Base-by-base conservation (phyloP, 352 stramenopile species). In the Phytophthora podocarpi region DNA sequence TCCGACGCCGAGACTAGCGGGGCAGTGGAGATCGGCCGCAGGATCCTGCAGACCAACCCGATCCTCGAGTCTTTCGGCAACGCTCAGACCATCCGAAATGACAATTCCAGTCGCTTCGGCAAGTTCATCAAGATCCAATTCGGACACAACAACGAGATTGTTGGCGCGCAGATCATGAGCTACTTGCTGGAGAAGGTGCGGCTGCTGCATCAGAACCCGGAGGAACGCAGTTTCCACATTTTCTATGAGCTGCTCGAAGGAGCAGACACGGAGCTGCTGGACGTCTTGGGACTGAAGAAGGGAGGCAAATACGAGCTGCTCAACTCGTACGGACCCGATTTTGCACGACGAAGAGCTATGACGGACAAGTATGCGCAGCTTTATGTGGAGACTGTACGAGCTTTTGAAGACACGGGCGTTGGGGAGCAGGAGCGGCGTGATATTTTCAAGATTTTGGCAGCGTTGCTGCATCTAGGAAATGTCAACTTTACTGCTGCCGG, bases 61-160 rank as follows among this genome's bases (percentile, higher is more conserved):
- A 98, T 99, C 59, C 73, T 99, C 15, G 97, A 99, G 74, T 96
- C 89, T 23, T 99, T 99, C 74, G 97, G 97, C 31, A 99, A 99
- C 63, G 97, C 97, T 1, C 88, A 96, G 57, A 99, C 97, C 3
- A 93, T 98, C 27, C 77, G 96, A 30, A 99, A 99, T 68, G 96
- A 99, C 73, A 99, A 99, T 73, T 97, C 77, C 12, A 95, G 78
- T 76, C 86, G 95, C 39, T 98, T 98, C 70, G 95, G 95, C 52
- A 98, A 98, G 71, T 98, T 97, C 59, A 98, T 98, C 72, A 95
- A 98, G 49, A 91, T 98, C 64, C 82, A 97, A 53, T 98, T 98
- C 53, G 73, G 75, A 32, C 48, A 64, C 2, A 59, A 77, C 11
- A 87, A 90, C 52, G 70, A 90, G 35, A 89, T 99, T 21, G 76